Evolutionary conservation across 2,329 filamentous ascomycete species (phyloP), one percentile per base, ranked within the genome.

Genomic region (Dactylonectria estremocensis): DNA sequence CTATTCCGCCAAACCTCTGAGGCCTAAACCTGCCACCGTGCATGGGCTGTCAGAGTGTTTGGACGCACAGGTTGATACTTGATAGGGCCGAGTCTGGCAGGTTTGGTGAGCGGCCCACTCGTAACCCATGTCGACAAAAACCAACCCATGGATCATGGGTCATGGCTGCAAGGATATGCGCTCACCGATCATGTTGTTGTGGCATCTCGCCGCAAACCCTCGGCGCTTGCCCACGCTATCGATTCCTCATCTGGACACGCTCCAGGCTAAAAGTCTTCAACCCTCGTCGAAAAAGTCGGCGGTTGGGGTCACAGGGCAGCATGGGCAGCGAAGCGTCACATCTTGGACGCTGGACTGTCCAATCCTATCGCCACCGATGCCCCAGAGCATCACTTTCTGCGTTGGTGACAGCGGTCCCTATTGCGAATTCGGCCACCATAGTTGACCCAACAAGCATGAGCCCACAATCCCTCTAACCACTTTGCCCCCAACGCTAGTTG

Each of bases 211-310:
- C 54, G 46, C 64, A 28, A 66, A 48, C 37, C 14, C 16, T 28
- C 52, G 63, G 35, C 63, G 57, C 63, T 64, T 46, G 63, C 53
- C 61, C 66, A 58, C 61, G 64, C 54, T 58, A 70, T 53, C 54
- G 46, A 62, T 72, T 66, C 72, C 72, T 68, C 62, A 67, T 75
- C 59, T 64, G 68, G 73, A 56, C 66, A 74, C 70, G 73, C 48
- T 61, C 37, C 40, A 40, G 55, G 24, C 63, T 50, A 62, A 48
- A 58, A 67, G 59, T 61, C 69, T 71, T 57, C 53, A 14, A 66
- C 58, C 64, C 58, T 49, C 46, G 64, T 66, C 61, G 64, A 74
- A 72, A 68, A 64, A 54, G 54, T 24, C 45, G 45, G 50, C 58
- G 37, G 58, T 67, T 71, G 69, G 71, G 67, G 69, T 74, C 73